Evolutionary conservation across 768 basidiomycete species (phyloP).

Genomic region (Kwoniella botswanensis): DNA sequence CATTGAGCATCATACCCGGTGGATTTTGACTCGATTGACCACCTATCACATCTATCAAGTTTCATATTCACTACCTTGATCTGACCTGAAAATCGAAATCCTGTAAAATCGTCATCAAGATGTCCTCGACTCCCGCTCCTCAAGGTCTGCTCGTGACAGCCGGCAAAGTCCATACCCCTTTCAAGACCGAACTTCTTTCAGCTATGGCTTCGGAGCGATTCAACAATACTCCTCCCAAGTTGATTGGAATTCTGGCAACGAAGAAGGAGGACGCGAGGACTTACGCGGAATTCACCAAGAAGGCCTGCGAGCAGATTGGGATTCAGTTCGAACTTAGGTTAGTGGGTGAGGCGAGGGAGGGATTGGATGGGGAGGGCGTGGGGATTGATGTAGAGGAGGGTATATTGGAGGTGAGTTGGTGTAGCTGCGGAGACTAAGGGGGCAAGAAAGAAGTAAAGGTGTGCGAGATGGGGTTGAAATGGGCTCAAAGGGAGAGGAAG

Average conservation of each 20-base stretch:
- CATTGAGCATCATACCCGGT: no score
- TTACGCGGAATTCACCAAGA: slow-evolving; percentile 82
- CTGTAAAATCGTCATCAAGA: background rate
- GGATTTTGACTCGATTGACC: no score
- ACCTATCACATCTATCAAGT: no score
- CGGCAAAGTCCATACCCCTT: slow-evolving; percentile 53
- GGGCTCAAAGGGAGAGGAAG: no score
- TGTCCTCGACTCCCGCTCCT: slow-evolving; percentile 13
- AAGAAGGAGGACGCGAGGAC: slow-evolving; percentile 58
- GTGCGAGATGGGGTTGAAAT: no score
- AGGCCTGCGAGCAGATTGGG: slow-evolving; percentile 85
- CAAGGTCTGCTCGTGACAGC: slow-evolving; percentile 55
- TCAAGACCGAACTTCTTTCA: slow-evolving; percentile 54
- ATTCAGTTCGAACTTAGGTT: slow-evolving; percentile 80
- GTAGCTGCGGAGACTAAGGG: no score
- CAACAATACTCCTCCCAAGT: slow-evolving; percentile 63
- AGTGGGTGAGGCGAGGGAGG: slow-evolving; percentile 63
- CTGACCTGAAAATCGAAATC: background rate
- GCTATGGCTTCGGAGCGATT: slow-evolving; percentile 34
- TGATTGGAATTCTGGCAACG: slow-evolving; percentile 91
- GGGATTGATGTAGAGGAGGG: slow-evolving; percentile 95
- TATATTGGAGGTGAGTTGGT: slow-evolving; percentile 69
- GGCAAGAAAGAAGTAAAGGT: no score
- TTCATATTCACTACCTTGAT: background rate
- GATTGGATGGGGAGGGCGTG: slow-evolving; percentile 63